Conservation (phyloP, 2,329 filamentous ascomycete species). For the Alternaria viburni region DNA sequence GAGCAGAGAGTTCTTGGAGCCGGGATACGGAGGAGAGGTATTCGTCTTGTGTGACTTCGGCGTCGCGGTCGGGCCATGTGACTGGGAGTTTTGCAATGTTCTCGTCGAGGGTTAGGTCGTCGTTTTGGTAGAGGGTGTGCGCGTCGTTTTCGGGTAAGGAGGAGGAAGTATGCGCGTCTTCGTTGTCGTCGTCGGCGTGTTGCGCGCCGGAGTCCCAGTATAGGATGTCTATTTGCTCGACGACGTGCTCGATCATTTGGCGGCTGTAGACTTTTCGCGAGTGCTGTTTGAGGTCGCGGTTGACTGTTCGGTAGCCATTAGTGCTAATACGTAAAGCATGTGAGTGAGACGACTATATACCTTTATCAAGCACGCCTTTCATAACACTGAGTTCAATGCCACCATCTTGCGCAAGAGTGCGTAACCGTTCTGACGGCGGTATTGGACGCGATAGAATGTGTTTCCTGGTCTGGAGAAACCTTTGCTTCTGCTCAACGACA, state of each 20-base stretch:
- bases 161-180: slow-evolving; percentile 28
- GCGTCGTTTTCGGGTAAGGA: slow-evolving; percentile 51
- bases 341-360: slow-evolving; percentile 33
- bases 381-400: slow-evolving; percentile 56
- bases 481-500: slow-evolving; percentile 66
- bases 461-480: slow-evolving; percentile 69
- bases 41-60: slow-evolving; percentile 34
- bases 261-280: slow-evolving; percentile 69
- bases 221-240: slow-evolving; percentile 72
- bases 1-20: slow-evolving; percentile 56
- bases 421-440: slow-evolving; percentile 62
- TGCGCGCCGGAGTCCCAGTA: slow-evolving; percentile 61
- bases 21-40: slow-evolving; percentile 51
- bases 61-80: slow-evolving; percentile 17
- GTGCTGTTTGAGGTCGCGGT: slow-evolving; percentile 69
- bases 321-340: not conserved
- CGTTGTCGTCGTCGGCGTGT: slow-evolving; percentile 26
- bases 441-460: slow-evolving; percentile 67
- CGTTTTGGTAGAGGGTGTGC: slow-evolving; percentile 38
- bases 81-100: slow-evolving; percentile 42
- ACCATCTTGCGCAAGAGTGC: slow-evolving; percentile 55
- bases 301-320: slow-evolving; percentile 54
- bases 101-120: slow-evolving; percentile 44
- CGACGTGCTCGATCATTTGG: slow-evolving; percentile 72
- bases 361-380: slow-evolving; percentile 59